Conservation (phyloP, 2,329 filamentous ascomycete species). For the Gaeumannomyces sp. region DNA sequence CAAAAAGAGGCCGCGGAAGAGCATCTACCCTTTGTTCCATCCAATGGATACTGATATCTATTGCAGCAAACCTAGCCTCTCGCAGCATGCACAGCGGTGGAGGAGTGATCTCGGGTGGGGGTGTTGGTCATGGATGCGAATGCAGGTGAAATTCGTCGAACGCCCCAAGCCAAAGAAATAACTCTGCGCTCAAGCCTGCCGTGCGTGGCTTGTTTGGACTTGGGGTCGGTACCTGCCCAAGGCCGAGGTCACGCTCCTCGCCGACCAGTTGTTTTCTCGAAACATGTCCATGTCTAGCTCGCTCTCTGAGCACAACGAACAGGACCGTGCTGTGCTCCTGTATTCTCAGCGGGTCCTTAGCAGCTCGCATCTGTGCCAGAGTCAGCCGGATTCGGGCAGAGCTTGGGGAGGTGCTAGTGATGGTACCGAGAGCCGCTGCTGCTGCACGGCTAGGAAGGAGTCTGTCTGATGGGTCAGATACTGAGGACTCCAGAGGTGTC, state of each 20-base stretch:
- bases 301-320: not conserved
- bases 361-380: not conserved
- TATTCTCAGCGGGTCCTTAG: not conserved
- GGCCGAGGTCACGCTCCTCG: not conserved
- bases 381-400: no score
- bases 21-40: not conserved
- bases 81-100: not conserved
- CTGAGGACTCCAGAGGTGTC: not conserved
- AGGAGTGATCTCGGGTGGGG: not conserved
- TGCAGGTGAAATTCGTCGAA: not conserved
- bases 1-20: no score
- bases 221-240: not conserved
- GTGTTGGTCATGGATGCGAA: not conserved
- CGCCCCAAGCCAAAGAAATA: not conserved
- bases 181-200: not conserved
- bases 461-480: not conserved
- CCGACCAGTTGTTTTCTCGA: not conserved
- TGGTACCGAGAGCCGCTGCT: no score
- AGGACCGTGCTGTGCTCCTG: not conserved
- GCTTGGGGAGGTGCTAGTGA: no score
- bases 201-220: not conserved
- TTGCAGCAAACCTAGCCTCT: not conserved
- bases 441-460: no score
- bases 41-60: not conserved
- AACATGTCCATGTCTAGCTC: not conserved